Evolutionary conservation across 2,329 filamentous ascomycete species (phyloP).

Genomic region (Venturia nashicola): DNA sequence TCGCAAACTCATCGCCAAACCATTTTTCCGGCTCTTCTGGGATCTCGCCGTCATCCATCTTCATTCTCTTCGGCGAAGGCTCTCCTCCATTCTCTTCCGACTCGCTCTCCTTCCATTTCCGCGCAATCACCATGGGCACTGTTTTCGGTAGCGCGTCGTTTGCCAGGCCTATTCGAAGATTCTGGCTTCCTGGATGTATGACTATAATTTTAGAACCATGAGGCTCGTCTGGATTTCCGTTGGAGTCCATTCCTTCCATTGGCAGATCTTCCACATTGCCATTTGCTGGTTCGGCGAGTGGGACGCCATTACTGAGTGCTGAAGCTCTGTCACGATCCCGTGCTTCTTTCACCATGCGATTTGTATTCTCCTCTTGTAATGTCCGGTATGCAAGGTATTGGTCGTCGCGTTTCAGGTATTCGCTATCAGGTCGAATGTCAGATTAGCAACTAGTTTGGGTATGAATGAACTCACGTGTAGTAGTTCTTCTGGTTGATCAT

Average conservation of each 20-base stretch:
- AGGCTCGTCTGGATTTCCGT: constrained; percentile 40
- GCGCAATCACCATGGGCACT: constrained; percentile 83
- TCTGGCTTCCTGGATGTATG: constrained; percentile 91
- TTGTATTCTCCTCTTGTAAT: constrained; percentile 75
- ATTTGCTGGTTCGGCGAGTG: constrained; percentile 17
- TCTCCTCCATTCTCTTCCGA: constrained; percentile 71
- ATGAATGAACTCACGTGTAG: constrained; percentile 59
- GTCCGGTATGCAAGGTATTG: constrained; percentile 83
- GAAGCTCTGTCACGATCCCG: constrained; percentile 80
- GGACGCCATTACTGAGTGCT: constrained; percentile 49
- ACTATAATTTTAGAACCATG: constrained; percentile 86
- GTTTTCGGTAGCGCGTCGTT: constrained; percentile 91
- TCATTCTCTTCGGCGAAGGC: constrained; percentile 57
- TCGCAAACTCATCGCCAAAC: constrained; percentile 71
- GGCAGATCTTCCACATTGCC: constrained; percentile 36
- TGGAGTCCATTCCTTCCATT: constrained; percentile 42
- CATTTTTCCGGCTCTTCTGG: constrained; percentile 59
- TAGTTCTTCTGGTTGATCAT: constrained; percentile 99
- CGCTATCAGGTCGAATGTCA: constrained; percentile 37
- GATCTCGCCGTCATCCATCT: constrained; percentile 45
- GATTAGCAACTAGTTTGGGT: constrained; percentile 10
- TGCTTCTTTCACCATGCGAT: constrained; percentile 71
- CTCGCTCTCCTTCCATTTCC: constrained; percentile 65
- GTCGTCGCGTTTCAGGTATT: constrained; percentile 97
- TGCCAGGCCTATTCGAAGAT: constrained; percentile 86